Evolutionary conservation across 768 basidiomycete species (phyloP).

Genomic region (Candolleomyces efflorescens): DNA sequence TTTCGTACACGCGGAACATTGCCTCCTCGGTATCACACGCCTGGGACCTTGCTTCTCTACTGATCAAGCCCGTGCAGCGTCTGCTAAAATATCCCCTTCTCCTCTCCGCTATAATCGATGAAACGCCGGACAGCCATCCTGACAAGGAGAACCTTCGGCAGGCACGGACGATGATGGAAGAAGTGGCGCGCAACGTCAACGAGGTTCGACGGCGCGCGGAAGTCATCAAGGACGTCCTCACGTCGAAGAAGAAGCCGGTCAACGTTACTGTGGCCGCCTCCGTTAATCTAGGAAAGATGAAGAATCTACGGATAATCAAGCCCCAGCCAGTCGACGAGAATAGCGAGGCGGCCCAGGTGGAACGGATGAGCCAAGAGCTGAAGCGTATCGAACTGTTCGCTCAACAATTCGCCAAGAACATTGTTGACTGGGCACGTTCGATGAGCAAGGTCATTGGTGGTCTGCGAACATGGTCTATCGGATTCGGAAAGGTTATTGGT

Average conservation of each 20-base stretch:
- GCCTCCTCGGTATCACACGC: slow-evolving; percentile 76
- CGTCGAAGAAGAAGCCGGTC: slow-evolving; percentile 34
- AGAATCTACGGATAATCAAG: slow-evolving; percentile 34
- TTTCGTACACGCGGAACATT: slow-evolving; percentile 58
- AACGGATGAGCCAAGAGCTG: slow-evolving; percentile 50
- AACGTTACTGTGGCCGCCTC: slow-evolving; percentile 46
- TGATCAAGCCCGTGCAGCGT: slow-evolving; percentile 97
- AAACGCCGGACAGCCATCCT: slow-evolving; percentile 63
- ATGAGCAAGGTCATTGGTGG: slow-evolving; percentile 45
- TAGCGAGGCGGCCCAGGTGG: slow-evolving; percentile 49
- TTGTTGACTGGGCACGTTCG: slow-evolving; percentile 59
- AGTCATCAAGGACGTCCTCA: slow-evolving; percentile 72
- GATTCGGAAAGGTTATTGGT: slow-evolving; percentile 67
- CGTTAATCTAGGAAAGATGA: slow-evolving; percentile 61
- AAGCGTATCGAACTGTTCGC: slow-evolving; percentile 54
- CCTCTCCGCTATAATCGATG: slow-evolving; percentile 69
- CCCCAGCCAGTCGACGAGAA: slow-evolving; percentile 19
- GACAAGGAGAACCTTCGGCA: slow-evolving; percentile 56
- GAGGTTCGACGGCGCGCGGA: slow-evolving; percentile 74
- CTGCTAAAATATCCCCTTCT: slow-evolving; percentile 92
- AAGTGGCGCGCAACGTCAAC: slow-evolving; percentile 72
- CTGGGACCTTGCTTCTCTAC: slow-evolving; percentile 89
- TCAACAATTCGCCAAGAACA: slow-evolving; percentile 54
- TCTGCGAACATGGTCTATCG: slow-evolving; percentile 57
- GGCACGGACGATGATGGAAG: slow-evolving; percentile 61